phyloP scores from a whole-genome alignment of 257 asterid species.

The Forsythia suspensa region DNA sequence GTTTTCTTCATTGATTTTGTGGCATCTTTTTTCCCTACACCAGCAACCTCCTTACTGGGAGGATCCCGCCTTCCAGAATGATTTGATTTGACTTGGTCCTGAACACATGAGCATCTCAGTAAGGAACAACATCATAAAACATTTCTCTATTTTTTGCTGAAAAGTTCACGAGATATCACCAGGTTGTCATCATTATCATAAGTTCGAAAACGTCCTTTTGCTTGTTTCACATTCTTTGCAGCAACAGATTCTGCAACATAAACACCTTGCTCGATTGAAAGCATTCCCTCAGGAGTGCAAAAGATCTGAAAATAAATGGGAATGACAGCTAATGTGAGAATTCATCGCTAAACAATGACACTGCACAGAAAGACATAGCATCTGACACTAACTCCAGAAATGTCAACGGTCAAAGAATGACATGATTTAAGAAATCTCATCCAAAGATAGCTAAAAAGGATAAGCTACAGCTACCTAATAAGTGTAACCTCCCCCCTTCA shows the following conservation, averaged over 20 bases:
- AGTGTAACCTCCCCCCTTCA: background rate
- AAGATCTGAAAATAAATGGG: constrained; percentile 56
- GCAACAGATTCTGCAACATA: constrained; percentile 82
- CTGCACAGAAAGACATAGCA: background rate
- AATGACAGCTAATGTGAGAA: constrained; percentile 16
- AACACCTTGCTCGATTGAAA: constrained; percentile 91
- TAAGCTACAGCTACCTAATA: background rate
- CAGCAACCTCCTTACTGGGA: constrained; percentile 53
- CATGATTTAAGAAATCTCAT: background rate
- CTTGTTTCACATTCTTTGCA: constrained; percentile 73
- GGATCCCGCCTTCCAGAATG: constrained; percentile 57
- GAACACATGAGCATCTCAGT: constrained; percentile 30
- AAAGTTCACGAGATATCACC: constrained; percentile 38
- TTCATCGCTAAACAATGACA: constrained; percentile 19
- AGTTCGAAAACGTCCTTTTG: constrained; percentile 84
- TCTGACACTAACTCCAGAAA: background rate
- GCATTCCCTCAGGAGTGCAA: constrained; percentile 86
- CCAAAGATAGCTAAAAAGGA: background rate
- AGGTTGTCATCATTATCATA: constrained; percentile 56
- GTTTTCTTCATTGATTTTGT: constrained; percentile 71
- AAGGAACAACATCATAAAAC: constrained; percentile 4
- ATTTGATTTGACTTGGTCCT: constrained; percentile 68
- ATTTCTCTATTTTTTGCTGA: constrained; percentile 18
- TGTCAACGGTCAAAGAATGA: background rate
- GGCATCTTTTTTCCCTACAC: constrained; percentile 65